Evolutionary conservation across 495 filamentous ascomycete species (phyloP).

Genomic region (Xylaria palmicola): DNA sequence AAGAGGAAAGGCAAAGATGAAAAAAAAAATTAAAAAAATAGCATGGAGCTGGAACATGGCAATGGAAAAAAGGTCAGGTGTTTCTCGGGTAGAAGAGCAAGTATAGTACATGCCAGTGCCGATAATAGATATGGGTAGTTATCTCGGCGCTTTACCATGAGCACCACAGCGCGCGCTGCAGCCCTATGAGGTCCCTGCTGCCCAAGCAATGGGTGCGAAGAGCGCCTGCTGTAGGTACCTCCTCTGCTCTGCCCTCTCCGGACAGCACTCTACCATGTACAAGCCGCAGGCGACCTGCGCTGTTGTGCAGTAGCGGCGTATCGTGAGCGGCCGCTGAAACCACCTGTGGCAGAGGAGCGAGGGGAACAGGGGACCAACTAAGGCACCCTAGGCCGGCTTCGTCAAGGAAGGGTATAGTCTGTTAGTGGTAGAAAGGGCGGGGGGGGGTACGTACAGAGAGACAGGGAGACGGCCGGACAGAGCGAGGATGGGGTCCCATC

Average conservation of each 20-base stretch:
- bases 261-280: background rate
- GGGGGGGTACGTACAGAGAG: background rate
- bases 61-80: no score
- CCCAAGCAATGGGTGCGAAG: no score
- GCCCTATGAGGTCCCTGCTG: slow-evolving; percentile 5
- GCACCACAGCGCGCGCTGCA: slow-evolving; percentile 1
- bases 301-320: slow-evolving; percentile 11
- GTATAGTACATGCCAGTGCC: no score
- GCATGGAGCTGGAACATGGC: no score
- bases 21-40: no score
- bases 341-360: background rate
- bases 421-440: no score
- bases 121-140: no score
- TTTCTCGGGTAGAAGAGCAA: no score
- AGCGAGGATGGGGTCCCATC: background rate
- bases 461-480: no score
- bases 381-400: background rate
- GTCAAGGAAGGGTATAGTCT: background rate
- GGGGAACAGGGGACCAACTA: background rate
- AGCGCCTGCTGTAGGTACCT: background rate
- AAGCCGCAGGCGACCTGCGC: background rate
- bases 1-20: no score
- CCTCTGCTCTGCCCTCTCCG: background rate
- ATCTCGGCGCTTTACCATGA: no score
- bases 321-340: slow-evolving; percentile 1